These are phyloP conservation scores for Mycocalia duriaeana DNA, from an alignment of 1,284 basidiomycete genomes.

Conservation along the genomic window DNA sequence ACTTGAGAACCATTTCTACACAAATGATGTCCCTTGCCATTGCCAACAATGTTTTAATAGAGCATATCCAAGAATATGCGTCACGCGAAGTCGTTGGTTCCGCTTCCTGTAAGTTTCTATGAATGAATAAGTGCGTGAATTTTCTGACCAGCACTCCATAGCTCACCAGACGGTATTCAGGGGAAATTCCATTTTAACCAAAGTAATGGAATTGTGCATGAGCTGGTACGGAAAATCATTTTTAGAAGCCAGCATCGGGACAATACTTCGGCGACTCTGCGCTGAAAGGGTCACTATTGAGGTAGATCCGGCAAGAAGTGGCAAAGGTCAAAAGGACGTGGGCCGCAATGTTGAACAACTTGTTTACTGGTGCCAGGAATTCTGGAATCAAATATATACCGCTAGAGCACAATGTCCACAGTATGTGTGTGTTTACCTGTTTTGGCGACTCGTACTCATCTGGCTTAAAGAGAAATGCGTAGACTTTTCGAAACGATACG, in stretches of 20 bases:
- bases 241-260: conserved; percentile 72
- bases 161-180: conserved; percentile 70
- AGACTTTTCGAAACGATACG: conserved; percentile 69
- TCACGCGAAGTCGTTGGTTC: conserved; percentile 62
- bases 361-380: conserved; percentile 68
- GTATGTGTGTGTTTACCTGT: conserved; percentile 38
- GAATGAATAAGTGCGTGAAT: conserved; percentile 5
- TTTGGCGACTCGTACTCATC: conserved; percentile 10
- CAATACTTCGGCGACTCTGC: conserved; percentile 61
- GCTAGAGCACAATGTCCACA: conserved; percentile 67
- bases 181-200: conserved; percentile 77
- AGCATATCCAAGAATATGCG: conserved; percentile 63
- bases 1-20: conserved; percentile 53
- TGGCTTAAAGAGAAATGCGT: conserved; percentile 61
- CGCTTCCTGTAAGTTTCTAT: conserved; percentile 45
- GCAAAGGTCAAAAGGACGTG: conserved; percentile 52
- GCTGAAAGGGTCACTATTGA: conserved; percentile 71
- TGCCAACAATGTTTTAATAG: conserved; percentile 56
- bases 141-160: conserved; percentile 17
- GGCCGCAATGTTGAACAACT: conserved; percentile 69
- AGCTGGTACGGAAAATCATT: conserved; percentile 69
- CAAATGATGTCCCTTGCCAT: conserved; percentile 67
- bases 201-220: conserved; percentile 77
- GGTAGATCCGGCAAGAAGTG: conserved; percentile 65
- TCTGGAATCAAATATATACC: conserved; percentile 77